Conservation (phyloP, 495 filamentous ascomycete genomes). For the Oleoguttula mirabilis region DNA sequence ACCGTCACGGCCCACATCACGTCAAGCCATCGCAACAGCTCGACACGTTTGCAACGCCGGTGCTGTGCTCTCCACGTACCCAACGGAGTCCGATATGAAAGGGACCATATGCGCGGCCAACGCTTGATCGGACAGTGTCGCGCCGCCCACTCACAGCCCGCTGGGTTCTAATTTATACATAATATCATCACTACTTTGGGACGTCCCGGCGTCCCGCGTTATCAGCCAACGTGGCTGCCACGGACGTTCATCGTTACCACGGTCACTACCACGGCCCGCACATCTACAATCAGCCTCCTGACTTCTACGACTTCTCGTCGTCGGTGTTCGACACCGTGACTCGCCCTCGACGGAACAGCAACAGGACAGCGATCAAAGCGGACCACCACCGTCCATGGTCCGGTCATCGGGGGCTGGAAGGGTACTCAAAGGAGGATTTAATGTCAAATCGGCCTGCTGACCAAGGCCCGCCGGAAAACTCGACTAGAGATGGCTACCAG, state of each 20-base stretch:
- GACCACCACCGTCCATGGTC: slow-evolving; percentile 16
- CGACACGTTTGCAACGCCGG: too few species aligned
- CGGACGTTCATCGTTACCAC: slow-evolving; percentile 14
- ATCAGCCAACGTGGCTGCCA: slow-evolving; percentile 19
- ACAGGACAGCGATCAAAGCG: neutral
- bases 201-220: slow-evolving; percentile 12
- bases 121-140: too few species aligned
- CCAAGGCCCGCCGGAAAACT: neutral
- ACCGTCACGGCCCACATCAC: neutral
- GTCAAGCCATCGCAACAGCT: too few species aligned
- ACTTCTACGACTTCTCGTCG: neutral
- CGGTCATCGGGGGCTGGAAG: slow-evolving; percentile 4
- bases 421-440: slow-evolving; percentile 12
- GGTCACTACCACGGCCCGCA: slow-evolving; percentile 13
- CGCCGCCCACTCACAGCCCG: too few species aligned
- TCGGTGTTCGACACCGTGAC: neutral
- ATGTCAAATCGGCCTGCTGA: slow-evolving; percentile 18
- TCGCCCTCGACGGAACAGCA: neutral
- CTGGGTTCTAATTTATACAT: too few species aligned
- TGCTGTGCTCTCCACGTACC: too few species aligned
- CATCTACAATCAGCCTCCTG: neutral
- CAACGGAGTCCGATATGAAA: too few species aligned
- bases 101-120: too few species aligned
- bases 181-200: too few species aligned
- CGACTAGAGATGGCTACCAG: neutral